Evolutionary conservation across 2,329 filamentous ascomycete species (phyloP).

Genomic region (Aureobasidium sp.): DNA sequence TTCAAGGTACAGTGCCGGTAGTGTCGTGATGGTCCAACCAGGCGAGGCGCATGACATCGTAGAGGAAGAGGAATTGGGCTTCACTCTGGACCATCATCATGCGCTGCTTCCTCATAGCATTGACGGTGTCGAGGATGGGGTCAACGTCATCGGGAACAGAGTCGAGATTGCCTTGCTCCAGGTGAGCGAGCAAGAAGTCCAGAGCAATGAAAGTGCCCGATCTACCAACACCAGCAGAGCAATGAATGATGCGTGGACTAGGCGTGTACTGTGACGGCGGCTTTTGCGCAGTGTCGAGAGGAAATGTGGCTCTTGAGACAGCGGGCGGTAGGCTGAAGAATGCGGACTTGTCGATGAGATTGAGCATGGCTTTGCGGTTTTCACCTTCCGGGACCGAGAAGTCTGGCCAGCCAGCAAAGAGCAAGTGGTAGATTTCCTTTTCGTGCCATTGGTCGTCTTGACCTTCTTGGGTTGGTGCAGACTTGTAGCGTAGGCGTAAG

Average conservation of each 20-base stretch:
- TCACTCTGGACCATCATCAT: constrained; percentile 95
- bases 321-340: constrained; percentile 44
- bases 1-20: background rate
- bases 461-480: constrained; percentile 29
- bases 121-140: constrained; percentile 70
- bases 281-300: background rate
- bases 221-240: constrained; percentile 84
- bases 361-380: constrained; percentile 61
- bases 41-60: constrained; percentile 70
- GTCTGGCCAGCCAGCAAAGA: constrained; percentile 86
- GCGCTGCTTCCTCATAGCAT: constrained; percentile 74
- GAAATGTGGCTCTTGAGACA: background rate
- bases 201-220: constrained; percentile 94
- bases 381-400: constrained; percentile 70
- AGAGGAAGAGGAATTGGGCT: constrained; percentile 77
- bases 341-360: constrained; percentile 62
- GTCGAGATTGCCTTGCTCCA: constrained; percentile 65
- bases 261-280: constrained; percentile 17
- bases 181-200: constrained; percentile 81
- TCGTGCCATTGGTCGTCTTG: constrained; percentile 39
- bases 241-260: constrained; percentile 66
- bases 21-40: constrained; percentile 39
- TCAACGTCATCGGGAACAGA: constrained; percentile 48
- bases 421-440: constrained; percentile 71
- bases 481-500: constrained; percentile 43